Evolutionary conservation across 2,329 filamentous ascomycete species (phyloP).

Genomic region (Curvularia hawaiiensis): DNA sequence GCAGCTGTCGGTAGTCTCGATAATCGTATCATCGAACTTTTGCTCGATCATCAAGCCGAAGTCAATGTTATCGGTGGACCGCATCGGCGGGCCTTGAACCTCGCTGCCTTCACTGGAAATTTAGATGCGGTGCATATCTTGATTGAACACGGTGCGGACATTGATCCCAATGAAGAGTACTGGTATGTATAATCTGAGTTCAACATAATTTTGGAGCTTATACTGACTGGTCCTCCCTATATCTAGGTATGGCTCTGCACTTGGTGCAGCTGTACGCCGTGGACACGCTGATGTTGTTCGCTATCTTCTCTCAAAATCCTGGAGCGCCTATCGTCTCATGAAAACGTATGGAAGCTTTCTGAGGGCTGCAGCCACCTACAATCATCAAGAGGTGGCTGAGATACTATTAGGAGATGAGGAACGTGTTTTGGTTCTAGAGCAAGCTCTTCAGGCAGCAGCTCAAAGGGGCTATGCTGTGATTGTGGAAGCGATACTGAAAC

Average conservation of each 20-base stretch:
- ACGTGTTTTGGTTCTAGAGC: constrained; percentile 24
- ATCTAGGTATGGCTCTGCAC: constrained; percentile 17
- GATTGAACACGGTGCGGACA: constrained; percentile 24
- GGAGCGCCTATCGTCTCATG: constrained; percentile 24
- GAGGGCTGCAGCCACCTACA: constrained; percentile 30
- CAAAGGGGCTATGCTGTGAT: constrained; percentile 25
- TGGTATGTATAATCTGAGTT: neutral
- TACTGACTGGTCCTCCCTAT: constrained; percentile 7
- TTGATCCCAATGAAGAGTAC: constrained; percentile 30
- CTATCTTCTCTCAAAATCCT: constrained; percentile 23
- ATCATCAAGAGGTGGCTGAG: constrained; percentile 27
- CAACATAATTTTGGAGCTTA: too few species aligned
- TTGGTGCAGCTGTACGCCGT: constrained; percentile 24
- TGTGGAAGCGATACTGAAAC: constrained; percentile 25
- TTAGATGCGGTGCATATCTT: constrained; percentile 22
- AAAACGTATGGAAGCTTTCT: constrained; percentile 28
- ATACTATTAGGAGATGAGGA: constrained; percentile 24
- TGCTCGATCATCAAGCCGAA: constrained; percentile 21
- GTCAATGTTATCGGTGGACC: constrained; percentile 23
- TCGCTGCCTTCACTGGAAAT: constrained; percentile 27
- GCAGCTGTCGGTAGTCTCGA: constrained; percentile 19
- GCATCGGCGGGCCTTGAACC: constrained; percentile 21
- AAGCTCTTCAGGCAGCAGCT: constrained; percentile 26
- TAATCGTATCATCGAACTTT: constrained; percentile 14
- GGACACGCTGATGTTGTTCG: constrained; percentile 27